Evolutionary conservation across 2,329 filamentous ascomycete genomes (phyloP).

Genomic region (Blastomyces parvus): DNA sequence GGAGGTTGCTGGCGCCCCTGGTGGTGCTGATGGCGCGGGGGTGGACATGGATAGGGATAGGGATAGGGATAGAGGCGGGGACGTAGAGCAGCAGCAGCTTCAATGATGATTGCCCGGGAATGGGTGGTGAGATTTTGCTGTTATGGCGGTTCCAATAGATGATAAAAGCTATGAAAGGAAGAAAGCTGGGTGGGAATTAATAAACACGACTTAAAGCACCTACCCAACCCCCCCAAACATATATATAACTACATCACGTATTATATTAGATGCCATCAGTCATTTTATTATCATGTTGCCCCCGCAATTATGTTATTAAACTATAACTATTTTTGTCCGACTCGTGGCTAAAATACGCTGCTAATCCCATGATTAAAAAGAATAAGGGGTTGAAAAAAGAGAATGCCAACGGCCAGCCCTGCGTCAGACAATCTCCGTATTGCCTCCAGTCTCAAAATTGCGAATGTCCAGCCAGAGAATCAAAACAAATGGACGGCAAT

Average conservation of each 20-base stretch:
- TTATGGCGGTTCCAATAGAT: background rate
- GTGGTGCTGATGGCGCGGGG: background rate
- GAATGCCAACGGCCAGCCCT: background rate
- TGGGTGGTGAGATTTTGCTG: background rate
- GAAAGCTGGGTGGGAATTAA: background rate
- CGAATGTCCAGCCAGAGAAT: background rate
- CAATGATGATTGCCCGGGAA: background rate
- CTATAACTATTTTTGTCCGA: background rate
- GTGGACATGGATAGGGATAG: background rate
- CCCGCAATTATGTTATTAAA: conserved; percentile 2
- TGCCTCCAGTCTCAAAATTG: conserved; percentile 1
- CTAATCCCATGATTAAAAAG: conserved; percentile 4
- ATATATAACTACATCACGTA: background rate
- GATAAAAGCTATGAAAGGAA: background rate
- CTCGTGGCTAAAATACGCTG: conserved; percentile 10
- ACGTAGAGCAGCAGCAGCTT: background rate
- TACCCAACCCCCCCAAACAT: background rate
- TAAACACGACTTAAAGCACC: background rate
- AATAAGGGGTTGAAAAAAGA: background rate
- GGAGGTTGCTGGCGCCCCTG: conserved; percentile 49
- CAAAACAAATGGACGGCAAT: conserved; percentile 5
- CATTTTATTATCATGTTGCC: background rate
- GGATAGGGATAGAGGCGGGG: background rate
- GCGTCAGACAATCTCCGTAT: background rate
- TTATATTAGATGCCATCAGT: background rate